These are phyloP conservation scores for Hypoxylon sp. DNA, from an alignment of 2,329 filamentous ascomycete genomes.

Conservation along the genomic window DNA sequence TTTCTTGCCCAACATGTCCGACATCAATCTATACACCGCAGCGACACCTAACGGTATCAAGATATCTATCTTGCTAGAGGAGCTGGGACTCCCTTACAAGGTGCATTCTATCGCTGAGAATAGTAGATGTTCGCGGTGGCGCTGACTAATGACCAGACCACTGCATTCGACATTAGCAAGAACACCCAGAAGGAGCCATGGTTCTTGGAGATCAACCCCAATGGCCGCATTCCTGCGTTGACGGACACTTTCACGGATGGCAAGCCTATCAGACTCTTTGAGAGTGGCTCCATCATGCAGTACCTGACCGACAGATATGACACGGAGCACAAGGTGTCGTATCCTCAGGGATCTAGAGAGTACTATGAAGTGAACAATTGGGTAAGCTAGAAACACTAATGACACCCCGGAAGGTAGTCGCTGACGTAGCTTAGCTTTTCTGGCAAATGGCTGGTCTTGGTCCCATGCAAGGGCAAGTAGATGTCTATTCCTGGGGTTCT, in stretches of 20 bases:
- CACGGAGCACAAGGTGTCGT: conserved; percentile 84
- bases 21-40: conserved; percentile 86
- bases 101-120: conserved; percentile 54
- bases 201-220: conserved; percentile 94
- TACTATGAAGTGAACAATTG: conserved; percentile 86
- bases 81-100: conserved; percentile 87
- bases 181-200: conserved; percentile 87
- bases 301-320: conserved; percentile 89
- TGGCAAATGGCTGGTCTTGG: conserved; percentile 86
- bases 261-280: conserved; percentile 81
- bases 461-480: conserved; percentile 77
- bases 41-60: conserved; percentile 93
- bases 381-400: conserved; percentile 61
- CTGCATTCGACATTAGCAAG: conserved; percentile 78
- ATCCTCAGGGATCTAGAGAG: conserved; percentile 79
- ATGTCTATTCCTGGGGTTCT: neutral
- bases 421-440: conserved; percentile 64
- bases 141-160: conserved; percentile 56
- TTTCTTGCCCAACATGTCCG: conserved; percentile 63
- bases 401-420: neutral
- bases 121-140: neutral
- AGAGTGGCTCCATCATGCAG: conserved; percentile 86
- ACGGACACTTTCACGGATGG: conserved; percentile 85
- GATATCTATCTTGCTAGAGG: conserved; percentile 87
- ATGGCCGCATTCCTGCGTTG: conserved; percentile 89